Percentiles rank a stretch among this genome's conserved stretches.
These are phyloP conservation scores for Penicillium glabrum DNA, from an alignment of 2,329 filamentous ascomycete genomes.

Conservation along the genomic window DNA sequence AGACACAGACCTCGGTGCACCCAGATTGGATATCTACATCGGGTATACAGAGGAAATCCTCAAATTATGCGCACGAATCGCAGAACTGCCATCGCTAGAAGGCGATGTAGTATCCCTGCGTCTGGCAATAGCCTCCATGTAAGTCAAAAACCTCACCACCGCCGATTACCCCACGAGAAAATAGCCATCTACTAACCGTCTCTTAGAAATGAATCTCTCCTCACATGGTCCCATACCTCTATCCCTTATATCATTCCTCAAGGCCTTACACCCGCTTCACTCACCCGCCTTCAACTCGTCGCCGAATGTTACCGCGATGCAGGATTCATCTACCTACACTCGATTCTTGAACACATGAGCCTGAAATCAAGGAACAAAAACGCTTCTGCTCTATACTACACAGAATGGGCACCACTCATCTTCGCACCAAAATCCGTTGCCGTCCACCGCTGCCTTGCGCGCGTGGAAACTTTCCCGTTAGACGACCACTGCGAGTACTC, in stretches of 20 bases:
- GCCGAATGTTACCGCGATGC: slow-evolving; percentile 40
- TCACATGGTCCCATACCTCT: slow-evolving; percentile 30
- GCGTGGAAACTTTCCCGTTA: slow-evolving; percentile 27
- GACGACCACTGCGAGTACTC: slow-evolving; percentile 39
- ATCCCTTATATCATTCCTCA: slow-evolving; percentile 32
- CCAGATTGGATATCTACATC: slow-evolving; percentile 38
- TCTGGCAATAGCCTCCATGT: slow-evolving; percentile 32
- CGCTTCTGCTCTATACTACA: background rate
- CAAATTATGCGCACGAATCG: slow-evolving; percentile 34
- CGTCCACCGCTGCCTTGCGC: slow-evolving; percentile 26
- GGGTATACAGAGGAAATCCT: slow-evolving; percentile 40
- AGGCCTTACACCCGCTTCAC: slow-evolving; percentile 26
- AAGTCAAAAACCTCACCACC: background rate
- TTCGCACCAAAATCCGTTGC: slow-evolving; percentile 29
- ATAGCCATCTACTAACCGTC: background rate
- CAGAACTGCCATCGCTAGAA: slow-evolving; percentile 28
- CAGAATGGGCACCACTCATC: slow-evolving; percentile 19
- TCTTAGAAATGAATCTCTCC: slow-evolving; percentile 32
- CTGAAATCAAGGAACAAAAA: background rate
- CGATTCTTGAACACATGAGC: slow-evolving; percentile 32
- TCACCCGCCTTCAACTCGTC: slow-evolving; percentile 34
- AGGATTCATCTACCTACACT: slow-evolving; percentile 38
- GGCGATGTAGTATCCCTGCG: slow-evolving; percentile 23
- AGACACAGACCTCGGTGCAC: slow-evolving; percentile 24
- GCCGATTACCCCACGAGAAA: background rate